A percentile compares a stretch with the other conserved stretches of the same genome.
Evolutionary conservation across 306 rosid genomes (phyloP).

Genomic region (Pachyrhizus erosus): DNA sequence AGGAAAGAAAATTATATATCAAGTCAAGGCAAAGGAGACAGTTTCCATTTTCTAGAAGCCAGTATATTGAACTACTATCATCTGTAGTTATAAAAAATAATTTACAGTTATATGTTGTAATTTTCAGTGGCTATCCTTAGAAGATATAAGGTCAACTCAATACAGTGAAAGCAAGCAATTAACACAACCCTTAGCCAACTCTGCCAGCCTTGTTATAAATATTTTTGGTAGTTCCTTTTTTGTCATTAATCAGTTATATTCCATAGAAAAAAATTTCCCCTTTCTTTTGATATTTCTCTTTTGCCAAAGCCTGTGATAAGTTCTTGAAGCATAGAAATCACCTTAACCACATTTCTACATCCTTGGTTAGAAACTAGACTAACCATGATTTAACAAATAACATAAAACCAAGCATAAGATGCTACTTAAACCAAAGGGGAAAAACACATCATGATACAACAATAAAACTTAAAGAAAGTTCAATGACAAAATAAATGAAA

Average conservation of each 20-base stretch:
- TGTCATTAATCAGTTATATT: background rate
- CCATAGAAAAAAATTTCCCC: background rate
- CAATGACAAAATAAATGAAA: slow-evolving; percentile 11
- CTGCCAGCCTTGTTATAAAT: background rate
- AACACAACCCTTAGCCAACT: background rate
- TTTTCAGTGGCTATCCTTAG: background rate
- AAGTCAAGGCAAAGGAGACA: background rate
- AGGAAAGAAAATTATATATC: background rate
- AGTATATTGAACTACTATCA: background rate
- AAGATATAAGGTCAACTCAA: background rate
- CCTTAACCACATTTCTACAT: slow-evolving; percentile 7
- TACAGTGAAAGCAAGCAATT: background rate
- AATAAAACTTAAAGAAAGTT: background rate
- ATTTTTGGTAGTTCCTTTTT: background rate
- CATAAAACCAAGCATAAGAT: slow-evolving; percentile 2
- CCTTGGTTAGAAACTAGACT: slow-evolving; percentile 22
- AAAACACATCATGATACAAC: slow-evolving; percentile 18
- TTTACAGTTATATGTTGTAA: background rate
- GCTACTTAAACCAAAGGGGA: background rate
- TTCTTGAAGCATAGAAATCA: slow-evolving; percentile 21
- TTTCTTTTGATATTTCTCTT: background rate
- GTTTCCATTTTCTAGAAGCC: background rate
- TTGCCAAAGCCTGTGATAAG: slow-evolving; percentile 10
- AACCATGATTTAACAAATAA: slow-evolving; percentile 11
- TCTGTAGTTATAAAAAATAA: background rate